Base-by-base conservation (phyloP, 2,329 filamentous ascomycete species). In the Nothophaeocryptopus gaeumannii region DNA sequence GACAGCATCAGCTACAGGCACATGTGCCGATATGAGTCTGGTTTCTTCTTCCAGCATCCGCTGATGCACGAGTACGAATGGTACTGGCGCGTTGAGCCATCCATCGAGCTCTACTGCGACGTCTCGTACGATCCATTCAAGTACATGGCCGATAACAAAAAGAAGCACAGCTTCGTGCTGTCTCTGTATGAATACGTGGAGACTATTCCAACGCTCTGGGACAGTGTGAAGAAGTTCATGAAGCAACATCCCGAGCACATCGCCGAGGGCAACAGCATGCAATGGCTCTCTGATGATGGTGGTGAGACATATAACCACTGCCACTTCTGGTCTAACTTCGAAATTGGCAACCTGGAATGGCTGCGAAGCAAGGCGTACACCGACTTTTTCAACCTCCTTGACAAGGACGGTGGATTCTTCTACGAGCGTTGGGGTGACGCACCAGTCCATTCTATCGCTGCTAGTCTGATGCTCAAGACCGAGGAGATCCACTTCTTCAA, bases 321-420 rank as follows among this genome's bases (percentile, higher is more conserved):
- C 76, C 93, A 99, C 71, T 96, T 99, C 70, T 99, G 93, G 93
- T 97, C 92, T 66, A 99, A 99, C 78, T 99, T 99, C 62, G 93
- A 99, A 71, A 86, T 99, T 61, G 93, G 92, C 58, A 95, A 86
- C 72, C 79, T 99, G 34, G 82, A 95, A 65, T 99, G 93, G 90
- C 82, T 99, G 47, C 86, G 93, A 58, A 93, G 89, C 58, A 78
- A 91, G 68, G 80, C 88, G 15, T 99, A 99, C 73, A 74, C 85
- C 38, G 92, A 97, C 72, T 99, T 84, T 75, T 99, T 99, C 66
- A 82, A 91, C 43, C 80, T 83, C 5, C 82, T 99, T 29, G 93
- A 99, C 71, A 76, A 82, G 60, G 90, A 95, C 45, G 93, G 93
- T 57, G 93, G 93, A 56, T 99, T 99, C 81, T 97, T 96, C 78